These are phyloP conservation scores for Brasilioporus rufonigricans DNA, from an alignment of 768 basidiomycete genomes.

Conservation along the genomic window DNA sequence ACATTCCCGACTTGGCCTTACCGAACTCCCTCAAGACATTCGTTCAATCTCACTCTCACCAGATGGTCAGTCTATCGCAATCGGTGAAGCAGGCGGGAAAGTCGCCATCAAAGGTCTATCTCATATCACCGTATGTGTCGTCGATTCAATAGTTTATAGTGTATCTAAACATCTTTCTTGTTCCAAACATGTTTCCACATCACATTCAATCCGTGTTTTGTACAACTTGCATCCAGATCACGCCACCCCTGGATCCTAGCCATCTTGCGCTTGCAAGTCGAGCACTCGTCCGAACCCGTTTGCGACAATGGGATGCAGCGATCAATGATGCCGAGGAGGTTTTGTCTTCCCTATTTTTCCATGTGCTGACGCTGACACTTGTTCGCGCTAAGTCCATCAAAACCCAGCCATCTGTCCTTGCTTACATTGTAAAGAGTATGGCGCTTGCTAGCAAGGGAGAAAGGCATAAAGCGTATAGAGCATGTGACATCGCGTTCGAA, in stretches of 20 bases:
- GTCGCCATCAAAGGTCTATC: not conserved
- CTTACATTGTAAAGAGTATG: not conserved
- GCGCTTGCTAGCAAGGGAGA: not conserved
- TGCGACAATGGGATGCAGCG: not conserved
- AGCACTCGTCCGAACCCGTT: too few species aligned
- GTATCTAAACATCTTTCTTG: too few species aligned
- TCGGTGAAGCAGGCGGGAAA: not conserved
- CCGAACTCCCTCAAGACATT: not conserved
- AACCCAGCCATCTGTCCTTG: not conserved
- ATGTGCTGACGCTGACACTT: not conserved
- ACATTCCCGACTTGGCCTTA: not conserved
- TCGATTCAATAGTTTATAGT: too few species aligned
- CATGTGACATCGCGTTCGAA: not conserved
- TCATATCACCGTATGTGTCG: not conserved
- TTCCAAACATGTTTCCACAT: too few species aligned
- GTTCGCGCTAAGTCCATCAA: not conserved
- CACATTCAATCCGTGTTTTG: too few species aligned
- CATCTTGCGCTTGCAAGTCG: not conserved
- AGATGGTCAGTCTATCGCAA: not conserved
- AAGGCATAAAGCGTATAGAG: not conserved
- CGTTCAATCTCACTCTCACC: not conserved
- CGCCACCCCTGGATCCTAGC: not conserved
- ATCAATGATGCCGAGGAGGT: not conserved
- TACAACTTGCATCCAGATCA: too few species aligned
- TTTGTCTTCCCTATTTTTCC: too few species aligned